Evolutionary conservation across 2,329 filamentous ascomycete species (phyloP).

Genomic region (Chaetomium sp.): DNA sequence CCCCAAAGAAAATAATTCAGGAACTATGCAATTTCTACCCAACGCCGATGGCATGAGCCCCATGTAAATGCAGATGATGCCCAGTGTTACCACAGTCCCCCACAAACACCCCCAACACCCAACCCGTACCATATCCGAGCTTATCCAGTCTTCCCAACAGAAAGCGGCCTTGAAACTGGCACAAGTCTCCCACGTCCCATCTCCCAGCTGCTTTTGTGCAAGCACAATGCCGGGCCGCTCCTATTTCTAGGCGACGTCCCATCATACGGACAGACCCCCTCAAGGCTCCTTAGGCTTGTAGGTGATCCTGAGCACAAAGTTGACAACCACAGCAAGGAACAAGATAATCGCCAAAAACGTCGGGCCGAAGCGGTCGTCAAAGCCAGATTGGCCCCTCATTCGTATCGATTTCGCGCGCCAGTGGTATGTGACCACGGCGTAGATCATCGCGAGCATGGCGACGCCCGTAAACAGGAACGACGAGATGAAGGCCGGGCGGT

Average conservation of each 20-base stretch:
- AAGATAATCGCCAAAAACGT: constrained; percentile 83
- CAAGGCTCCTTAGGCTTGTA: constrained; percentile 33
- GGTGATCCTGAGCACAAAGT: constrained; percentile 77
- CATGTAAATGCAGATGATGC: constrained; percentile 8
- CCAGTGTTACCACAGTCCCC: background rate
- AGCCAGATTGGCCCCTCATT: constrained; percentile 84
- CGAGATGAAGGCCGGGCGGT: constrained; percentile 87
- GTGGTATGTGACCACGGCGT: constrained; percentile 91
- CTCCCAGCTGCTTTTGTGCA: too few relatives aligned
- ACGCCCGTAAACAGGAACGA: constrained; percentile 91
- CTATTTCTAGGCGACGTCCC: too few relatives aligned
- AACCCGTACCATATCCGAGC: constrained; percentile 1
- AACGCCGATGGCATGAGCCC: constrained; percentile 8
- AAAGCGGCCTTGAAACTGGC: too few relatives aligned
- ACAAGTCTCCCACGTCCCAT: too few relatives aligned
- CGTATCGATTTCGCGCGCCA: constrained; percentile 94
- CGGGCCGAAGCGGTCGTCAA: constrained; percentile 92
- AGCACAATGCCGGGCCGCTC: too few relatives aligned
- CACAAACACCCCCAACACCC: background rate
- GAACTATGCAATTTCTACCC: background rate
- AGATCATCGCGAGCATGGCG: constrained; percentile 90
- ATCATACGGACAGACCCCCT: background rate
- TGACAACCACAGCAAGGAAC: constrained; percentile 84
- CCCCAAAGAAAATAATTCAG: background rate
- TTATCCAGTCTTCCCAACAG: background rate